Conservation (phyloP, 2,329 filamentous ascomycete genomes). For the Hypoxylon sp. region DNA sequence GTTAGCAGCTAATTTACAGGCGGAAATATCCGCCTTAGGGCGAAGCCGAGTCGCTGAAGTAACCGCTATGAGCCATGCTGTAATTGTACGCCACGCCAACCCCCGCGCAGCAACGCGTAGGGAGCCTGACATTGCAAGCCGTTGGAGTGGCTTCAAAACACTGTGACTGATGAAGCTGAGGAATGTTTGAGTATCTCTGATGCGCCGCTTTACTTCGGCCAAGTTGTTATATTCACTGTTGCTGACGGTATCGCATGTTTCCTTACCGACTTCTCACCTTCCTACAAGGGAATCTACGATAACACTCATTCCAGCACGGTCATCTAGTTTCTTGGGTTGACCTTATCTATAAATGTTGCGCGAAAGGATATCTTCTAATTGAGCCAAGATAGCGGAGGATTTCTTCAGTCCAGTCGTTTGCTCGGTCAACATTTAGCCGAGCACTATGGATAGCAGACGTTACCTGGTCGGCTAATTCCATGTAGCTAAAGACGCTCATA, state of each 20-base stretch:
- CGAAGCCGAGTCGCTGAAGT: conserved; percentile 10
- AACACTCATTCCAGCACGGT: background rate
- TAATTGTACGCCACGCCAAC: background rate
- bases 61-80: background rate
- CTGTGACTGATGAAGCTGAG: background rate
- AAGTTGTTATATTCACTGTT: background rate
- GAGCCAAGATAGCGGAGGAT: background rate
- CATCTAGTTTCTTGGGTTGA: background rate
- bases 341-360: conserved; percentile 14
- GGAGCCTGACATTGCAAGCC: background rate
- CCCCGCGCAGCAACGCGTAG: background rate
- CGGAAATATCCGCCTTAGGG: conserved; percentile 36
- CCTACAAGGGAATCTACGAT: conserved; percentile 23
- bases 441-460: background rate
- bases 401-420: background rate
- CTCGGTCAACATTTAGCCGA: conserved; percentile 39
- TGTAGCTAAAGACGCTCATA: background rate
- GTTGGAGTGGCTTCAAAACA: background rate
- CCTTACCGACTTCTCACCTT: conserved; percentile 25
- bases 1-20: conserved; percentile 50
- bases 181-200: background rate
- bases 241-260: background rate
- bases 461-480: conserved; percentile 17
- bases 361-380: conserved; percentile 3
- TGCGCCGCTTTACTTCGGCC: conserved; percentile 1